Percentiles rank a stretch among this genome's conserved stretches.
Evolutionary conservation across 2,329 filamentous ascomycete species (phyloP).

Genomic region (Microascus cirrosus): DNA sequence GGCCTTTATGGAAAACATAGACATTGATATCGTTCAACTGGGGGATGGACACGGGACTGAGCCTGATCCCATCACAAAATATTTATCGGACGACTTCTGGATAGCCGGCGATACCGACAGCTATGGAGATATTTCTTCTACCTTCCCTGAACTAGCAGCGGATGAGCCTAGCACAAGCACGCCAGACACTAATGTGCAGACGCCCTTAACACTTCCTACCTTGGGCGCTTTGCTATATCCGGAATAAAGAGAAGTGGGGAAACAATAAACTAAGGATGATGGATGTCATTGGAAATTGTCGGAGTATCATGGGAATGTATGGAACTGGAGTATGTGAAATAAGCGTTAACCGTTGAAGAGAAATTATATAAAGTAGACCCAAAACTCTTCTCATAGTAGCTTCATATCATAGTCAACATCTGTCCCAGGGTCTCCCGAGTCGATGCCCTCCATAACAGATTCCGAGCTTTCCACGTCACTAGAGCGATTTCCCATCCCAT

Average conservation of each 20-base stretch:
- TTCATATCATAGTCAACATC: no score
- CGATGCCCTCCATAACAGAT: no score
- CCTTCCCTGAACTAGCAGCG: not conserved
- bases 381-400: no score
- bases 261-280: no score
- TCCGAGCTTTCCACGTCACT: no score
- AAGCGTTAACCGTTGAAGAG: no score
- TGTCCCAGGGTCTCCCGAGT: no score
- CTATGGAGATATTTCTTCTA: not conserved
- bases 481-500: no score
- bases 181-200: not conserved
- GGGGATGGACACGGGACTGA: not conserved
- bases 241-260: not conserved
- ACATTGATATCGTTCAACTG: not conserved
- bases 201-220: not conserved
- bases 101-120: not conserved
- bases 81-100: not conserved
- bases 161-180: not conserved
- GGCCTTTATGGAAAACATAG: not conserved
- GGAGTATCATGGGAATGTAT: no score
- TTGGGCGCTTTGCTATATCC: not conserved
- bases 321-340: no score
- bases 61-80: not conserved
- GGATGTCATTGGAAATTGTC: no score
- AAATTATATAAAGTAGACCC: no score